A percentile compares a stretch with the other conserved stretches of the same genome.
Evolutionary conservation across 1,139 yeast species (phyloP).

Genomic region (Diutina scorzettiae): DNA sequence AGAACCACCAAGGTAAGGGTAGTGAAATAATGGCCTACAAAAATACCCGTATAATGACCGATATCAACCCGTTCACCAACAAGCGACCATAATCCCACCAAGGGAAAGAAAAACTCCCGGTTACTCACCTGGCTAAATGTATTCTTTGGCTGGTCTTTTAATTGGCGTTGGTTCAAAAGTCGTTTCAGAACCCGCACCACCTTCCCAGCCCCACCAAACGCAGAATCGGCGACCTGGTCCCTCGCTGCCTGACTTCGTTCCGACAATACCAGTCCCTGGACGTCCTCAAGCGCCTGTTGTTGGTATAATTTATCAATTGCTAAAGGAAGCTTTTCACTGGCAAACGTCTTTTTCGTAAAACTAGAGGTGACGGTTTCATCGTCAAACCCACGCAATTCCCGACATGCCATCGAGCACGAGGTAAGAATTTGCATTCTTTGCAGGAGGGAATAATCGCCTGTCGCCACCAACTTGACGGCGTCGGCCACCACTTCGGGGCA

Average conservation of each 20-base stretch:
- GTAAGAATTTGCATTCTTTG: slow-evolving; percentile 4
- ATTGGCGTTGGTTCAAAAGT: slow-evolving; percentile 1
- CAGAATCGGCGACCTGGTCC: background rate
- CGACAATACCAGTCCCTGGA: background rate
- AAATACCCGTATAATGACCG: background rate
- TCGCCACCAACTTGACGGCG: background rate
- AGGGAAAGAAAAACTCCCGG: slow-evolving; percentile 1
- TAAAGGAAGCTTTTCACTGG: background rate
- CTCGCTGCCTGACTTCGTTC: background rate
- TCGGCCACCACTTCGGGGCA: background rate
- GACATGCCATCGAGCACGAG: slow-evolving; percentile 1
- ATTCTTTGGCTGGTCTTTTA: background rate
- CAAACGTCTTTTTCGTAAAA: background rate
- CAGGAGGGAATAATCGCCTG: slow-evolving; percentile 1
- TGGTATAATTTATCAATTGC: background rate
- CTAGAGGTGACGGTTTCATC: background rate
- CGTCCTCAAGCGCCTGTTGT: background rate
- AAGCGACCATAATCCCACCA: background rate
- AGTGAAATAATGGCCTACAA: slow-evolving; percentile 1
- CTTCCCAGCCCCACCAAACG: background rate
- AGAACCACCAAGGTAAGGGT: background rate
- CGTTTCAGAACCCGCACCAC: slow-evolving; percentile 3
- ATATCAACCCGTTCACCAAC: background rate
- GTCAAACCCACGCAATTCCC: background rate
- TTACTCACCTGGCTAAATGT: background rate